Percentiles rank a stretch among this genome's conserved stretches.
These are phyloP conservation scores for Fraxinus ornus DNA, from an alignment of 305 asterid genomes.

Conservation along the genomic window DNA sequence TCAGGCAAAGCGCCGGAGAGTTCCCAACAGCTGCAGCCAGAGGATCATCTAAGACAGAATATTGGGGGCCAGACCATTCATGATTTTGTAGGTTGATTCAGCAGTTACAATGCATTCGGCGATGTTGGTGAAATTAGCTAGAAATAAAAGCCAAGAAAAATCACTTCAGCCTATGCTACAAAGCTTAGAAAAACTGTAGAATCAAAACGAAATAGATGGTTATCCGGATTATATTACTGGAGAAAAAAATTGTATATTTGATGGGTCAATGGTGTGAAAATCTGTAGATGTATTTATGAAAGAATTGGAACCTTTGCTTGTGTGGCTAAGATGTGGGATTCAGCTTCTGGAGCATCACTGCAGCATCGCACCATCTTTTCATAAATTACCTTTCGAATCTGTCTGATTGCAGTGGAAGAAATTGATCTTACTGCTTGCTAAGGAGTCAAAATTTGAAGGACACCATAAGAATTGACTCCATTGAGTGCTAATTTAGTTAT, in stretches of 20 bases:
- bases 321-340: background rate
- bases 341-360: background rate
- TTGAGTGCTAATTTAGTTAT: too few species aligned
- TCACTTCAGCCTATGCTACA: background rate
- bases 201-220: background rate
- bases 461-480: too few species aligned
- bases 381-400: background rate
- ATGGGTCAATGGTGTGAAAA: background rate
- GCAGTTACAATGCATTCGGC: background rate
- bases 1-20: slow-evolving; percentile 60
- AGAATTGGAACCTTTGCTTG: background rate
- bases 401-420: background rate
- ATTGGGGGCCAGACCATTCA: slow-evolving; percentile 57
- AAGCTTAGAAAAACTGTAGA: slow-evolving; percentile 3
- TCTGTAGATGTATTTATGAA: background rate
- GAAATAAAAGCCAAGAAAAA: slow-evolving; percentile 18
- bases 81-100: slow-evolving; percentile 55
- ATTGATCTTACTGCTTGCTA: too few species aligned
- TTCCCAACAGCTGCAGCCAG: slow-evolving; percentile 36
- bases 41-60: slow-evolving; percentile 45
- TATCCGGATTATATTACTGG: background rate
- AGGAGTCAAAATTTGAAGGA: too few species aligned
- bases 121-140: slow-evolving; percentile 21
- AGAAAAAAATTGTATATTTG: background rate
- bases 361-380: background rate